Evolutionary conservation across 495 filamentous ascomycete species (phyloP).

Genomic region (Talaromyces adpressus): DNA sequence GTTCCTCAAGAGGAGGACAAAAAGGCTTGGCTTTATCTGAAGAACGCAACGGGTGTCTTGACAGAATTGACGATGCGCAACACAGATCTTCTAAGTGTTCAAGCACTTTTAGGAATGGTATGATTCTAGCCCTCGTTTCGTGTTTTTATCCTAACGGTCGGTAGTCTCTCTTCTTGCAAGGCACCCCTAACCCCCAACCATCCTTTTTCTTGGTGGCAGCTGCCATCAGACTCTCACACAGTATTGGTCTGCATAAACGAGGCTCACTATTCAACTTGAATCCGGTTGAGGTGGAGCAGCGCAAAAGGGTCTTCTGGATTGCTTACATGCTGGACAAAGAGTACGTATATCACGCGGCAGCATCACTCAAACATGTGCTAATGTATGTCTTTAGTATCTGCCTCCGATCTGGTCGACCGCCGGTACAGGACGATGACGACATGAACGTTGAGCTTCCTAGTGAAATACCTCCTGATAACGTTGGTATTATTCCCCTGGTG

Average conservation of each 20-base stretch:
- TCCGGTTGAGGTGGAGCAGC: slow-evolving; percentile 84
- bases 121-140: not conserved
- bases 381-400: slow-evolving; percentile 53
- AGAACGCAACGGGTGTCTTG: slow-evolving; percentile 91
- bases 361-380: slow-evolving; percentile 8
- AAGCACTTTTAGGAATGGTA: slow-evolving; percentile 89
- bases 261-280: slow-evolving; percentile 88
- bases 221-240: slow-evolving; percentile 86
- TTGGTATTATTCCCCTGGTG: slow-evolving; percentile 85
- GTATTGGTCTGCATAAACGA: slow-evolving; percentile 89
- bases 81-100: slow-evolving; percentile 93
- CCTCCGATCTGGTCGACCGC: slow-evolving; percentile 84
- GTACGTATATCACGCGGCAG: slow-evolving; percentile 24
- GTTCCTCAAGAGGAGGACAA: slow-evolving; percentile 85
- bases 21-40: slow-evolving; percentile 90
- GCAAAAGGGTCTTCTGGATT: slow-evolving; percentile 97
- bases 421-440: slow-evolving; percentile 94
- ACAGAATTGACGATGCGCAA: slow-evolving; percentile 92
- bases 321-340: slow-evolving; percentile 95
- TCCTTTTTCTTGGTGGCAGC: slow-evolving; percentile 90
- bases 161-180: slow-evolving; percentile 85
- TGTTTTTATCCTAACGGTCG: slow-evolving; percentile 7
- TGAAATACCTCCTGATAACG: slow-evolving; percentile 82
- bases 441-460: slow-evolving; percentile 96
- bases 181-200: slow-evolving; percentile 94